Percentiles rank a stretch among this genome's conserved stretches.
phyloP scores from a whole-genome alignment of 2,329 filamentous ascomycete species.

The Sarocladium oryzae region DNA sequence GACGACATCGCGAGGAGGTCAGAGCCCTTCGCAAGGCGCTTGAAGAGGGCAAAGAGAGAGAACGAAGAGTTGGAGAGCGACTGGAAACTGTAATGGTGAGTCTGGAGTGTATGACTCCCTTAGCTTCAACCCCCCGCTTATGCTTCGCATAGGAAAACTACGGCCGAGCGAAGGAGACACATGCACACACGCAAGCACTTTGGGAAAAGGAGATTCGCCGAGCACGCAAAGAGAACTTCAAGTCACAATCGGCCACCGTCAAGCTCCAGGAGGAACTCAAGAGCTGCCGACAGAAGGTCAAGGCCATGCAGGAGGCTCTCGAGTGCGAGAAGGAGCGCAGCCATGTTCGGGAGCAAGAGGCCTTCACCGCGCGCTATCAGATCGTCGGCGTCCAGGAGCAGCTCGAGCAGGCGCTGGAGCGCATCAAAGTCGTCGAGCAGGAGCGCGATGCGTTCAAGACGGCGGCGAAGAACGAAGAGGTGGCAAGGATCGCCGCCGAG shows the following conservation, averaged over 20 bases:
- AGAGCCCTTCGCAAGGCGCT: slow-evolving; percentile 48
- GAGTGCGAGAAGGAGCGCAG: slow-evolving; percentile 58
- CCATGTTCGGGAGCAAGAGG: slow-evolving; percentile 59
- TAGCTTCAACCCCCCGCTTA: slow-evolving; percentile 10
- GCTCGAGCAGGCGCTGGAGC: slow-evolving; percentile 56
- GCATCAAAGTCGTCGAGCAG: slow-evolving; percentile 60
- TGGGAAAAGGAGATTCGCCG: slow-evolving; percentile 71
- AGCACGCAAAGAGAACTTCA: slow-evolving; percentile 67
- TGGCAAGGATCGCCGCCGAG: slow-evolving; percentile 65
- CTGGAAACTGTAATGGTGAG: slow-evolving; percentile 64
- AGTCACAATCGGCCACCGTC: slow-evolving; percentile 61
- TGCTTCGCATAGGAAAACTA: slow-evolving; percentile 54
- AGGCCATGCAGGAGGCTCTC: slow-evolving; percentile 51
- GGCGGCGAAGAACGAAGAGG: slow-evolving; percentile 65
- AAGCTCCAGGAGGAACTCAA: slow-evolving; percentile 72
- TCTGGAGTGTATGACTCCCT: slow-evolving; percentile 9
- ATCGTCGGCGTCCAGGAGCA: slow-evolving; percentile 61
- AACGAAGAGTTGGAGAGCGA: slow-evolving; percentile 59
- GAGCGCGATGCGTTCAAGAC: slow-evolving; percentile 70
- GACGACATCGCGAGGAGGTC: slow-evolving; percentile 55
- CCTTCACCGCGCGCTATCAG: slow-evolving; percentile 60
- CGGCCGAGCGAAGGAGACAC: slow-evolving; percentile 62
- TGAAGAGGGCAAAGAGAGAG: slow-evolving; percentile 60
- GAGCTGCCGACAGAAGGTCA: slow-evolving; percentile 46
- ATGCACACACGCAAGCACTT: slow-evolving; percentile 57